These are phyloP conservation scores for Microglena sp. DNA, from an alignment of 139 green algal genomes.

Conservation along the genomic window DNA sequence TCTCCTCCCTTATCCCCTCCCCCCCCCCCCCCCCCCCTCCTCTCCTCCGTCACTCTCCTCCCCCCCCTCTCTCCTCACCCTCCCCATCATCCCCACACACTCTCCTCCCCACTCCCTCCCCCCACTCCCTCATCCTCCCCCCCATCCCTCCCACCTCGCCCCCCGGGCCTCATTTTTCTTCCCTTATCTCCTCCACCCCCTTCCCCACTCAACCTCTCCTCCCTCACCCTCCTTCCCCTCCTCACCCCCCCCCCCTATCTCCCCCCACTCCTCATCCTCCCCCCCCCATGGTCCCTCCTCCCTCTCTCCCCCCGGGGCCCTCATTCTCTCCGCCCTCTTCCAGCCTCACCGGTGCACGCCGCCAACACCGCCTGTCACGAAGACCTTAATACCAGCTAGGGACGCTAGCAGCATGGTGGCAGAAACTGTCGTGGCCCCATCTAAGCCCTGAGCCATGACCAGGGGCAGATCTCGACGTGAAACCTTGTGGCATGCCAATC, in stretches of 20 bases:
- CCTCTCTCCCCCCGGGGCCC: background rate
- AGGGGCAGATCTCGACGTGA: conserved; percentile 1
- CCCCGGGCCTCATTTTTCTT: too few relatives aligned
- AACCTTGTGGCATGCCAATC: conserved; percentile 30
- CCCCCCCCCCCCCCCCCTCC: too few relatives aligned
- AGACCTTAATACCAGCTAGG: conserved; percentile 63
- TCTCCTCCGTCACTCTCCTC: too few relatives aligned
- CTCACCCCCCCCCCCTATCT: background rate
- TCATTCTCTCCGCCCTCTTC: too few relatives aligned
- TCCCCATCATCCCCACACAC: too few relatives aligned
- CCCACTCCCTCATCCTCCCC: too few relatives aligned
- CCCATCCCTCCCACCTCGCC: too few relatives aligned
- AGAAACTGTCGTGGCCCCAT: conserved; percentile 91
- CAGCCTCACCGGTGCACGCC: conserved; percentile 47
- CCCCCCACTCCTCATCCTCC: background rate
- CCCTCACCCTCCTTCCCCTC: background rate
- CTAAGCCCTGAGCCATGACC: conserved; percentile 12
- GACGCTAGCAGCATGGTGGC: conserved; percentile 86
- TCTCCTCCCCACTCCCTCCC: too few relatives aligned
- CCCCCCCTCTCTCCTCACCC: too few relatives aligned
- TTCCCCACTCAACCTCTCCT: background rate
- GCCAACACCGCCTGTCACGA: conserved; percentile 59
- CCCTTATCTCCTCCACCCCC: too few relatives aligned
- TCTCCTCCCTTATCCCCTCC: too few relatives aligned
- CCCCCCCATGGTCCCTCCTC: background rate